Percentiles rank a stretch among this genome's conserved stretches.
Evolutionary conservation across 2,329 filamentous ascomycete species (phyloP).

Genomic region (Torrubiella hemipterigena): DNA sequence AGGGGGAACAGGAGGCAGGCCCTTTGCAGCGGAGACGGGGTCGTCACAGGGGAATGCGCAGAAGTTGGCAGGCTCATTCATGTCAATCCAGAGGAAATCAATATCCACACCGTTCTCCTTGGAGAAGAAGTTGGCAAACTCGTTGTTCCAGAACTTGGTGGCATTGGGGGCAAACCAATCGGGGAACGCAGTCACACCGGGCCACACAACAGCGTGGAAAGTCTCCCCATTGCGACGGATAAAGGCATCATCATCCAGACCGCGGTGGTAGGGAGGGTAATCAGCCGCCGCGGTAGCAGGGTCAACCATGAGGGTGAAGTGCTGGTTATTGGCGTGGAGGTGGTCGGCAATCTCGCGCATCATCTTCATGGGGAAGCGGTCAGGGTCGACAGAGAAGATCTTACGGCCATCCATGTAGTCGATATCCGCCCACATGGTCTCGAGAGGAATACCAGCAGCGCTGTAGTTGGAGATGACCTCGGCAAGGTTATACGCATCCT

Average conservation of each 20-base stretch:
- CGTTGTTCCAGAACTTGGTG: constrained; percentile 54
- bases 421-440: constrained; percentile 35
- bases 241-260: constrained; percentile 31
- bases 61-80: constrained; percentile 32
- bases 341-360: constrained; percentile 13
- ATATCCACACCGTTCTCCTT: constrained; percentile 55
- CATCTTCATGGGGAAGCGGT: neutral
- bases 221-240: constrained; percentile 39
- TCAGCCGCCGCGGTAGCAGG: constrained; percentile 50
- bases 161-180: constrained; percentile 63
- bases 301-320: constrained; percentile 38
- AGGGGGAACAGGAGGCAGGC: constrained; percentile 47
- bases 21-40: constrained; percentile 36
- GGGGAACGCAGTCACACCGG: constrained; percentile 57
- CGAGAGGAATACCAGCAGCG: constrained; percentile 50
- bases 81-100: constrained; percentile 67
- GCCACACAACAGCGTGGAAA: constrained; percentile 63
- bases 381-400: neutral
- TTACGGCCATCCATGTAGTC: constrained; percentile 23
- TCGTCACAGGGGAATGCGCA: constrained; percentile 29
- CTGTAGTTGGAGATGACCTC: constrained; percentile 58
- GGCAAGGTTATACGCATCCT: constrained; percentile 56
- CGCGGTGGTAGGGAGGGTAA: constrained; percentile 29
- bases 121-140: constrained; percentile 55
- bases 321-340: constrained; percentile 39